Evolutionary conservation across 2,329 filamentous ascomycete species (phyloP), one percentile per base, ranked within the genome.

Genomic region (Trichoderma guizhouense): DNA sequence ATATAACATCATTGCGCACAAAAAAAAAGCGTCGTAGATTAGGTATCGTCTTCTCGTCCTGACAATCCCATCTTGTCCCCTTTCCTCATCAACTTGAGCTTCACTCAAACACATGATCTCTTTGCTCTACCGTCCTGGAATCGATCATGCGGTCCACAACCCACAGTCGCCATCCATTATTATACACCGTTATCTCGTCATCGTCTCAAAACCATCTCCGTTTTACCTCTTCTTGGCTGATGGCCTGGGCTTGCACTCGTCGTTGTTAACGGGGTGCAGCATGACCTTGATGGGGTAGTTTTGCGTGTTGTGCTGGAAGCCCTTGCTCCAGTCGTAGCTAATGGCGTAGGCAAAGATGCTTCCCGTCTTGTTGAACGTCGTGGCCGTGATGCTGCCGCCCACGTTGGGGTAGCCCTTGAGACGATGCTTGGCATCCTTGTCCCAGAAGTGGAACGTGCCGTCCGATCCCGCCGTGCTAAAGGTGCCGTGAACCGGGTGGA

Each of bases 251-350:
- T 89, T 90, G 83, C 88, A 90, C 79, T 90, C 88, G 69, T 90
- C 88, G 51, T 82, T 81, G 74, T 84, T 84, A 14, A 97, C 89
- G 1, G 93, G 91, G 79, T 97, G 93, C 80, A 97, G 86, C 91
- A 94, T 94, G 68, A 96, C 91, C 84, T 96, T 96, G 81, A 89
- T 92, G 9, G 92, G 89, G 73, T 90, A 90, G 75, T 87, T 87
- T 71, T 90, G 90, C 30, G 86, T 96, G 83, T 98, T 98, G 75
- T 86, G 89, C 75, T 92, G 89, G 84, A 95, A 98, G 18, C 96
- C 96, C 86, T 99, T 98, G 84, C 92, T 94, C 96, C 96, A 99
- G 84, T 99, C 96, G 81, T 99, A 99, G 80, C 94, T 94, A 62
- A 98, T 89, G 30, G 95, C 94, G 77, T 96, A 96, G 18, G 93